Base-by-base conservation (phyloP, 2,329 filamentous ascomycete species). In the Aspergillus sp. region DNA sequence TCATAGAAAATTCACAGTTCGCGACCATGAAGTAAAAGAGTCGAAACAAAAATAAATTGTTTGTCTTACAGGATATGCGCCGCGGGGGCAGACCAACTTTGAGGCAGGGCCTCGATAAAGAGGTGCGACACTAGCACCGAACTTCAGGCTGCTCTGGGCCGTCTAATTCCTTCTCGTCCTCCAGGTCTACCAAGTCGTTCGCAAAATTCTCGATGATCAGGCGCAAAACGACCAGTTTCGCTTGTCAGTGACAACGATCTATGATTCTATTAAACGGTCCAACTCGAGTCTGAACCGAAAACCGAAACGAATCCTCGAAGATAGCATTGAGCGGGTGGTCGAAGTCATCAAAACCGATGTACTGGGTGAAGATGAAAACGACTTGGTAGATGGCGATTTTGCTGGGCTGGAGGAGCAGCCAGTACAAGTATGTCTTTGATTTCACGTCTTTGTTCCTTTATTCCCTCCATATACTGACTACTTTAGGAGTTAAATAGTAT, bases 231-330 rank as follows among this genome's bases (percentile, higher is more conserved):
- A 72, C 17, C 69, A 70, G 17, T 75, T 80, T 7, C 80, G 78
- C 53, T 76, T 89, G 6, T 86, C 84, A 1, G 78, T 88, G 3
- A 74, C 81, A 2, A 75, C 78, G 2, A 83, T 96, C 1, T 96
- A 95, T 71, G 88, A 92, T 39, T 85, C 84, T 57, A 91, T 98
- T 60, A 90, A 92, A 65, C 78, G 81, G 50, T 96, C 92, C 13
- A 97, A 97, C 71, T 96, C 92, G 0, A 92, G 89, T 53, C 76
- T 98, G 20, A 91, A 90, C 61, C 82, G 95, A 20, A 86, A 89
- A 64, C 91, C 91, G 39, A 96, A 95, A 73, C 88, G 87, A 59
- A 80, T 89, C 0, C 77, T 98, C 1, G 90, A 96, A 71, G 90
- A 95, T 62, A 89, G 89, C 36, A 91, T 98, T 62, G 91, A 96